A percentile compares a stretch with the other conserved stretches of the same genome.
phyloP scores from a whole-genome alignment of 345 rosid genomes.

The Rubroshorea leprosula region DNA sequence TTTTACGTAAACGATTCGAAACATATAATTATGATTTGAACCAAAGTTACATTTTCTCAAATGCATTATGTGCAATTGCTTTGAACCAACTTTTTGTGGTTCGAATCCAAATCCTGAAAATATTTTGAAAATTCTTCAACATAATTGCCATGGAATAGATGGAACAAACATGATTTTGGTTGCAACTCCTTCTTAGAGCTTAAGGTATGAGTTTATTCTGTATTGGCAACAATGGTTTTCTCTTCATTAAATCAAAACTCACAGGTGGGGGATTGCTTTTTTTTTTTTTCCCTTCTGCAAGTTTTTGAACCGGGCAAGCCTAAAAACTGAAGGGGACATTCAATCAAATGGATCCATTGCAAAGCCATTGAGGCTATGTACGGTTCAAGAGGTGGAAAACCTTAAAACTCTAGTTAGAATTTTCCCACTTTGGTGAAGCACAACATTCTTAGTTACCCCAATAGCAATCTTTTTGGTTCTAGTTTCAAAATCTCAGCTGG shows the following conservation, averaged over 20 bases:
- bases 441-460: slow-evolving; percentile 25
- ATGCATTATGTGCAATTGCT: too few relatives aligned
- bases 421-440: slow-evolving; percentile 34
- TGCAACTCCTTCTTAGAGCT: slow-evolving; percentile 11
- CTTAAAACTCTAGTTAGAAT: slow-evolving; percentile 33
- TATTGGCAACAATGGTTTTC: not conserved
- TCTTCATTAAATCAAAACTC: not conserved
- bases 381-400: slow-evolving; percentile 46
- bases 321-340: slow-evolving; percentile 34
- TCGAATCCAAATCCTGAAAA: too few relatives aligned
- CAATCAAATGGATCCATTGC: slow-evolving; percentile 26
- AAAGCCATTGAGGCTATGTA: slow-evolving; percentile 41
- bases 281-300: slow-evolving; percentile 12
- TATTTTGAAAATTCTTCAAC: too few relatives aligned
- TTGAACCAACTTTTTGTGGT: too few relatives aligned
- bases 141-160: slow-evolving; percentile 6
- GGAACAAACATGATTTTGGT: not conserved
- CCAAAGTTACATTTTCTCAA: too few relatives aligned
- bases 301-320: slow-evolving; percentile 39
- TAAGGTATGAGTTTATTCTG: slow-evolving; percentile 23
- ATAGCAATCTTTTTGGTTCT: slow-evolving; percentile 29
- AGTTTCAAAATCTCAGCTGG: slow-evolving; percentile 39
- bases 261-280: not conserved
- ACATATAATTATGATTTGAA: too few relatives aligned
- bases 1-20: too few relatives aligned